Base-by-base conservation (phyloP, 371 early-diverging fungal genomes). In the Mortierella sp. region DNA sequence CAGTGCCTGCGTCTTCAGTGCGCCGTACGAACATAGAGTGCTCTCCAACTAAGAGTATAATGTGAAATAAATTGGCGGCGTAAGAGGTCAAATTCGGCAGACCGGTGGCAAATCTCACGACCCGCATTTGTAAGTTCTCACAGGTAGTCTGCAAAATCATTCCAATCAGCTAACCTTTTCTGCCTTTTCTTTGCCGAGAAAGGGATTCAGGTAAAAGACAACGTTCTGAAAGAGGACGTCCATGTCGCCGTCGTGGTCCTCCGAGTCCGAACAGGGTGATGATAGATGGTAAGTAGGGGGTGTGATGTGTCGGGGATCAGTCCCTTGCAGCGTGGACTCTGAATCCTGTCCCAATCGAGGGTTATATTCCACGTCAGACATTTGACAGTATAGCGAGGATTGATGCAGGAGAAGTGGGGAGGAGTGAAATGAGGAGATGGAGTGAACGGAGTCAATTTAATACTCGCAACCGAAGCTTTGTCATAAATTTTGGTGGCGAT, bases 161-260 rank as follows among this genome's bases (percentile, higher is more conserved):
- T 6, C 19, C 15, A 50, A 24, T 39, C n/a, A 24, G 24, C 30
- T 5, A 34, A 64, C 76, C 70, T 70, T 43, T 15, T 43, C 70
- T 5, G 28, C 26, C 50, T 30, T 46, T 17, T 34, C 32, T 3
- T 14, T 55, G n/a, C 54, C 58, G 37, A 76, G 70, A 50, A 76
- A 76, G 3, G 64, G 64, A 21, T 57, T 69, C 32, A 76, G 61
- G 56, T 56, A 69, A 56, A 60, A 76, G 19, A 60, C 53, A 19
- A 76, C 76, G 14, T 57, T 23, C 31, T 60, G 44, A 19, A 76
- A 76, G 50, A 76, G 44, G 26, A 42, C 41, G 52, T 21, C 49
- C 3, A 19, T 4, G 3, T 34, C 50, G 6, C 21, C 11, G 15
- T 44, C 34, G 7, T 42, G 50, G 11, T 31, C 27, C 17, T 54